A percentile compares a stretch with the other conserved stretches of the same genome.
Conservation (phyloP, 176 grass and related monocot species). For the Phoenix dactylifera region DNA sequence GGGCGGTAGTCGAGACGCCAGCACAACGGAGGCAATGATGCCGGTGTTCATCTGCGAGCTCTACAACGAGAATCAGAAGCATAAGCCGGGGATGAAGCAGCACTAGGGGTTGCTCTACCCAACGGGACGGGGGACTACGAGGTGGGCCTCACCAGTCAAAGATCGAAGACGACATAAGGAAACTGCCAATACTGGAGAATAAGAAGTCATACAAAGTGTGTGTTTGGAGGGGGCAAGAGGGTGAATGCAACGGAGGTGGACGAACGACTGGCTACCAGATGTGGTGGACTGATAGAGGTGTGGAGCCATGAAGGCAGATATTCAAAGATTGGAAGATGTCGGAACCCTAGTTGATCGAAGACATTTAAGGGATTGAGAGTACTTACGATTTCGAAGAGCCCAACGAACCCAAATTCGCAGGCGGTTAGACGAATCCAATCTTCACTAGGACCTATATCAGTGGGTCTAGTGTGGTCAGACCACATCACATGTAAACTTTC, state of each 20-base stretch:
- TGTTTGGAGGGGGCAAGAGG: constrained; percentile 25
- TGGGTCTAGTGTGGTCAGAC: no score
- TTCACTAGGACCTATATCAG: no score
- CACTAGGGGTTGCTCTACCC: constrained; percentile 78
- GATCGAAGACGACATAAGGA: constrained; percentile 36
- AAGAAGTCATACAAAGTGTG: constrained; percentile 60
- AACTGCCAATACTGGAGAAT: constrained; percentile 45
- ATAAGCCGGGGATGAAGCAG: constrained; percentile 51
- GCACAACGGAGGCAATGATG: constrained; percentile 34
- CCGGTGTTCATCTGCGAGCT: constrained; percentile 80
- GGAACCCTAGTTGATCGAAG: no score
- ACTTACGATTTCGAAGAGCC: no score
- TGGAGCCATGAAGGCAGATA: no score
- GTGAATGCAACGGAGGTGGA: constrained; percentile 36
- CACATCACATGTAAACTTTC: no score
- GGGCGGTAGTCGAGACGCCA: constrained; percentile 35
- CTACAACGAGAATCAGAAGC: constrained; percentile 84
- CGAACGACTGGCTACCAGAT: no score
- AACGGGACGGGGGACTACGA: constrained; percentile 35
- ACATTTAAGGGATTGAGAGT: no score
- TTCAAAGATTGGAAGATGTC: no score
- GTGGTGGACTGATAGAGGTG: no score
- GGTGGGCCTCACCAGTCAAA: constrained; percentile 49
- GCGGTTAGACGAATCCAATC: no score
- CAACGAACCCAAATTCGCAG: no score